These are phyloP conservation scores for Linaria vulgaris DNA, from an alignment of 257 asterid species.

Conservation along the genomic window DNA sequence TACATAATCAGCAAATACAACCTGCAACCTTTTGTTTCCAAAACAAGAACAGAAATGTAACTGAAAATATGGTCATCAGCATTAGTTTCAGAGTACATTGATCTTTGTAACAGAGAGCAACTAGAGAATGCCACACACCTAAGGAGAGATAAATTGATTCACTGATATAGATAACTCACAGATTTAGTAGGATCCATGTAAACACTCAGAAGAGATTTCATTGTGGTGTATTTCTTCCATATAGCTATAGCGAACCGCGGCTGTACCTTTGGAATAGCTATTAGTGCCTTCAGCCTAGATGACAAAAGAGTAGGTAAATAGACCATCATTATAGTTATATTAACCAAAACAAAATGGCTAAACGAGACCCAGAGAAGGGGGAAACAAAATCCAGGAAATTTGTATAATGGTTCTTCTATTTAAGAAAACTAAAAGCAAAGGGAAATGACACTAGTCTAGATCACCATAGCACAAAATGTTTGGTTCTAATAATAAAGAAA, in stretches of 20 bases:
- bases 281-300: constrained; percentile 84
- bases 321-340: constrained; percentile 8
- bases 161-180: constrained; percentile 44
- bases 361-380: constrained; percentile 15
- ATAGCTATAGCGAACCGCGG: constrained; percentile 91
- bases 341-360: constrained; percentile 3
- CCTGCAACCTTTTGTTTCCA: not conserved
- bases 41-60: not conserved
- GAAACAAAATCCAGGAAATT: not conserved
- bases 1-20: constrained; percentile 6
- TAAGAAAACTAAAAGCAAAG: not conserved
- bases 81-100: not conserved
- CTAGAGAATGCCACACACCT: constrained; percentile 8
- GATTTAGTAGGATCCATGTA: constrained; percentile 91
- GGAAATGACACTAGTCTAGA: constrained; percentile 1
- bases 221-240: constrained; percentile 90
- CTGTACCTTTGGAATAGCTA: constrained; percentile 93
- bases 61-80: not conserved
- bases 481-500: no score
- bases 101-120: constrained; percentile 12
- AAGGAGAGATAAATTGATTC: constrained; percentile 3
- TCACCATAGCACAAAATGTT: not conserved
- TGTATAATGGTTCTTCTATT: not conserved
- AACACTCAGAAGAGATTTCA: constrained; percentile 85
- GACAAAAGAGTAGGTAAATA: constrained; percentile 13